Evolutionary conservation across 495 filamentous ascomycete genomes (phyloP).

Genomic region (Penicillium waksmanii): DNA sequence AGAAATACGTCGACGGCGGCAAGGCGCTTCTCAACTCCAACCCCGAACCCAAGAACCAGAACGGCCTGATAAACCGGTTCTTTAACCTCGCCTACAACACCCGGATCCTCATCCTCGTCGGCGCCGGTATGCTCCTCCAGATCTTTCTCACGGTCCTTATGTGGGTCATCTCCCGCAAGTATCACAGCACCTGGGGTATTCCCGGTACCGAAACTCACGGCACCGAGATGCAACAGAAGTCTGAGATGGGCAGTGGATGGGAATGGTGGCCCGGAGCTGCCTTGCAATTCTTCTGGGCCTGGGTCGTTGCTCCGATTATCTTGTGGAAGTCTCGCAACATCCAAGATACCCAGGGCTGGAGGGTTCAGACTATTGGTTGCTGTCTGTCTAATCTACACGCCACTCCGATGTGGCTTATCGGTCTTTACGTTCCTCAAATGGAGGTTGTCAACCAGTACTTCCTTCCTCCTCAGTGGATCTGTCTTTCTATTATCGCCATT

Average conservation of each 20-base stretch:
- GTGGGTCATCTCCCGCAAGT: conserved; percentile 68
- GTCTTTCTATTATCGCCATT: conserved; percentile 56
- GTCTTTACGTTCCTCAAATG: conserved; percentile 61
- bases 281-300: conserved; percentile 69
- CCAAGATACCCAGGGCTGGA: conserved; percentile 69
- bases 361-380: conserved; percentile 65
- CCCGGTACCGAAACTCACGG: conserved; percentile 45
- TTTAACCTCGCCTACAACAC: conserved; percentile 33
- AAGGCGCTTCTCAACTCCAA: conserved; percentile 5
- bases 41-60: conserved; percentile 12
- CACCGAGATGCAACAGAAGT: conserved; percentile 42
- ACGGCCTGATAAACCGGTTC: conserved; percentile 32
- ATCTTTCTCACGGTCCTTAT: conserved; percentile 62
- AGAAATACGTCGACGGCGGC: conserved; percentile 31
- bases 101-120: conserved; percentile 33
- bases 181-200: conserved; percentile 62
- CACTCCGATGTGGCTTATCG: conserved; percentile 67
- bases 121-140: conserved; percentile 36
- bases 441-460: conserved; percentile 57
- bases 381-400: conserved; percentile 63
- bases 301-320: conserved; percentile 54
- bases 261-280: conserved; percentile 69
- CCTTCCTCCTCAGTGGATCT: conserved; percentile 60
- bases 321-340: conserved; percentile 55
- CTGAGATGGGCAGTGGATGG: conserved; percentile 56